Base-by-base conservation (phyloP, 2,329 filamentous ascomycete species). In the Paraconiothyrium sp. region DNA sequence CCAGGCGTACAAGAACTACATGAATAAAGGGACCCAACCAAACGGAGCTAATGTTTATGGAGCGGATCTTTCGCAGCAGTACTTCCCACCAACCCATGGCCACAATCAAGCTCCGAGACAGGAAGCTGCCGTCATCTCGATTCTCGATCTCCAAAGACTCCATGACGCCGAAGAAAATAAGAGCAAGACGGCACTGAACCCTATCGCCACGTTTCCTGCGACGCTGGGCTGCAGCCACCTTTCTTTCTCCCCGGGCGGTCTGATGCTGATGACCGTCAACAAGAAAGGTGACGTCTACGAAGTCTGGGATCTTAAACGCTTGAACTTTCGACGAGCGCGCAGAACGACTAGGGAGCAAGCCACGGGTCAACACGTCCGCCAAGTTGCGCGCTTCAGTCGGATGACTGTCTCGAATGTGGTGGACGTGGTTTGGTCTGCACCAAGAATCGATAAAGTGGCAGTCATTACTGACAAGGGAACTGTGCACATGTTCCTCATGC, bases 381-480 rank as follows among this genome's bases (percentile, higher is more conserved):
- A 97, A 76, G 85, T 97, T 62, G 92, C 93, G 8, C 89, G 94
- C 62, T 97, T 97, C 74, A 92, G 92, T 22, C 89, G 95, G 44
- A 91, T 97, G 87, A 98, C 94, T 1, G 91, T 94, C 52, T 93
- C 95, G 3, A 91, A 92, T 57, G 92, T 98, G 58, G 87, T 97
- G 24, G 94, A 97, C 72, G 92, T 97, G 46, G 88, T 89, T 3
- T 99, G 95, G 95, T 90, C 91, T 1, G 86, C 88, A 58, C 92
- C 92, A 3, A 89, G 90, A 59, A 92, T 92, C 24, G 92, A 97
- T 74, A 90, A 92, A 61, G 82, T 96, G 43, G 94, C 94, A 1
- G 89, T 99, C 80, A 89, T 97, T 30, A 98, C 95, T 0, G 93
- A 97, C 72, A 92, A 94, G 69, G 93, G 94, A n/a, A 99, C 95